A percentile compares a stretch with the other conserved stretches of the same genome.
Conservation (phyloP, 106 monocot genomes). For the Apostasia ramifera region DNA sequence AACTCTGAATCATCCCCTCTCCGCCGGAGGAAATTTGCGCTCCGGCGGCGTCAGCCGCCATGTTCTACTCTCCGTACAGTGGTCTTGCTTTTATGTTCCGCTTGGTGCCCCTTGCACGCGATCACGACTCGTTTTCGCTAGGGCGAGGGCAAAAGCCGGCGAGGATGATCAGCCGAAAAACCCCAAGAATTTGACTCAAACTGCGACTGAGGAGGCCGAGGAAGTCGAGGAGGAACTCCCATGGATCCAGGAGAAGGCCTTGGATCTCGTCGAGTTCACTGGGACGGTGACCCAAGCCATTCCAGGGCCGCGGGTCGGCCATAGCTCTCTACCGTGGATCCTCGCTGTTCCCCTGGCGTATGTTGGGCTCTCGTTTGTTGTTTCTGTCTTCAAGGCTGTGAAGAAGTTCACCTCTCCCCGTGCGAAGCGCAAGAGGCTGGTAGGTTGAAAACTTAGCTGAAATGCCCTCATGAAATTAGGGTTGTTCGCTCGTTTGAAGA, state of each 20-base stretch:
- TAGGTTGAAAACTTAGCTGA: conserved; percentile 5
- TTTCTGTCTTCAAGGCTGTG: conserved; percentile 74
- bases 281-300: conserved; percentile 90
- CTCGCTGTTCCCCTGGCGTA: conserved; percentile 80
- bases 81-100: background rate
- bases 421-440: conserved; percentile 74
- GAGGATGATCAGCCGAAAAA: conserved; percentile 18
- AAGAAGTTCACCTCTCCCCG: conserved; percentile 75
- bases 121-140: conserved; percentile 8
- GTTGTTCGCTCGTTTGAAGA: background rate
- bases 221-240: conserved; percentile 96
- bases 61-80: background rate
- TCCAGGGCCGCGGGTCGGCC: conserved; percentile 79
- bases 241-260: conserved; percentile 95
- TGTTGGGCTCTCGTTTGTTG: conserved; percentile 58
- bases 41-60: background rate
- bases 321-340: conserved; percentile 78
- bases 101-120: background rate
- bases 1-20: background rate
- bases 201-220: conserved; percentile 29
- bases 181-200: conserved; percentile 16
- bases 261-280: conserved; percentile 96
- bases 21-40: background rate
- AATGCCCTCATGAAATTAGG: background rate
- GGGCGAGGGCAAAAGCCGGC: conserved; percentile 13